Evolutionary conservation across 768 basidiomycete genomes (phyloP).

Genomic region (Astraeus odoratus): DNA sequence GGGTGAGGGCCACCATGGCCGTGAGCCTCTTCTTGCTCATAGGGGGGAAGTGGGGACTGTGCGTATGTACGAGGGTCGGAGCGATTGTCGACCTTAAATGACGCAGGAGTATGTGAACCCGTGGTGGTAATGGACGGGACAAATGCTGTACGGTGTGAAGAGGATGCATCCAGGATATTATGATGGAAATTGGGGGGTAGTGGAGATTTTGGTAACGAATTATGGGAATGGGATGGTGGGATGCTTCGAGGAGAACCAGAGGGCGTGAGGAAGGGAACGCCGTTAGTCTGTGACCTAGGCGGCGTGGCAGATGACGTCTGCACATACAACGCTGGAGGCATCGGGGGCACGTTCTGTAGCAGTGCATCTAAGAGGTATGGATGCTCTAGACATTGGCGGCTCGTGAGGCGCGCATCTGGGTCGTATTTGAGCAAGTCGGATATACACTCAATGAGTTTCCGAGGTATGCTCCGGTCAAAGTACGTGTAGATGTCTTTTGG

Average conservation of each 20-base stretch:
- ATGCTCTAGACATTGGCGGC: conserved; percentile 81
- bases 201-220: conserved; percentile 35
- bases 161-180: conserved; percentile 40
- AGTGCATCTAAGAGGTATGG: conserved; percentile 80
- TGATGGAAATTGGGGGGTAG: conserved; percentile 31
- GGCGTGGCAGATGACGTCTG: conserved; percentile 32
- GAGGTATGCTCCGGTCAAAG: conserved; percentile 74
- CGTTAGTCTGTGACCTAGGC: conserved; percentile 31
- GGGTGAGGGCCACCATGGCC: conserved; percentile 12
- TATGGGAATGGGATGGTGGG: conserved; percentile 46
- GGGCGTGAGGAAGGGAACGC: conserved; percentile 30
- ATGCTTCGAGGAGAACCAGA: conserved; percentile 38
- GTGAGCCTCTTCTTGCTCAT: conserved; percentile 24
- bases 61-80: conserved; percentile 27
- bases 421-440: conserved; percentile 89
- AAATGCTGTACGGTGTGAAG: conserved; percentile 49
- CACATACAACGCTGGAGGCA: conserved; percentile 45
- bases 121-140: conserved; percentile 34
- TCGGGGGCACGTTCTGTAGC: conserved; percentile 57
- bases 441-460: conserved; percentile 85
- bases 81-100: conserved; percentile 30
- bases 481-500: conserved; percentile 64
- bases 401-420: conserved; percentile 79
- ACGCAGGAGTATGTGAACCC: conserved; percentile 22
- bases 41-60: conserved; percentile 27